Evolutionary conservation across 2,329 filamentous ascomycete genomes (phyloP), one percentile per base, ranked within the genome.

Genomic region (Bisporella sp.): DNA sequence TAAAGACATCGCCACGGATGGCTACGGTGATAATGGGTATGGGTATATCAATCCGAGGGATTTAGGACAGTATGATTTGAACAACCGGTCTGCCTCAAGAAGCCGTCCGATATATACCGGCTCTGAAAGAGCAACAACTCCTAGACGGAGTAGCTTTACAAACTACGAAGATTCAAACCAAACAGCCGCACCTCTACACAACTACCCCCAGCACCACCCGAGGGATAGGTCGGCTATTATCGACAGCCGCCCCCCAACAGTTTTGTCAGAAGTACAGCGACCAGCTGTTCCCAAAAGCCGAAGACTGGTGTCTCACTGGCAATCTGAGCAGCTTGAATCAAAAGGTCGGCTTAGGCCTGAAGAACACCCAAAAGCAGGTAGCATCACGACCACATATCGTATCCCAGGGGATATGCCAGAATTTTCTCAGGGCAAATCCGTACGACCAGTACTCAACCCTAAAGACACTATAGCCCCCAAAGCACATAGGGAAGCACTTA

Each of bases 211-310:
- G 2, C 86, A 86, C 7, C 84, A 84, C 4, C 79, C 82, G 5
- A 87, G 81, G 3, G 74, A 84, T 57, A 85, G 83, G 0, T 81
- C 89, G 55, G 85, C 89, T 59, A 86, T 81, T 67, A 78, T 87
- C 55, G 78, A 78, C 57, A 71, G 76, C 51, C 60, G 59, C 12
- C 21, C 21, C 21, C 21, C 21, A 2, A 21, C 21, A 21, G 21
- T 21, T 21, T 21, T 21, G 21, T 21, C 21, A 21, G 21, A 21
- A 21, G 21, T 21, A 21, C 21, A 21, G 21, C 21, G 21, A 21
- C 21, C 21, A 21, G 50, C 51, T 21, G 55, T 55, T 5, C 48
- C 48, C n/a, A 51, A 51, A 8, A 47, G 31, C 2, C 29, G n/a
- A 12, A 31, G 44, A 21, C 53, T 52, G 12, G 52, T 54, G 12